phyloP scores from a whole-genome alignment of 306 rosid species.

The Mimosa bimucronata region DNA sequence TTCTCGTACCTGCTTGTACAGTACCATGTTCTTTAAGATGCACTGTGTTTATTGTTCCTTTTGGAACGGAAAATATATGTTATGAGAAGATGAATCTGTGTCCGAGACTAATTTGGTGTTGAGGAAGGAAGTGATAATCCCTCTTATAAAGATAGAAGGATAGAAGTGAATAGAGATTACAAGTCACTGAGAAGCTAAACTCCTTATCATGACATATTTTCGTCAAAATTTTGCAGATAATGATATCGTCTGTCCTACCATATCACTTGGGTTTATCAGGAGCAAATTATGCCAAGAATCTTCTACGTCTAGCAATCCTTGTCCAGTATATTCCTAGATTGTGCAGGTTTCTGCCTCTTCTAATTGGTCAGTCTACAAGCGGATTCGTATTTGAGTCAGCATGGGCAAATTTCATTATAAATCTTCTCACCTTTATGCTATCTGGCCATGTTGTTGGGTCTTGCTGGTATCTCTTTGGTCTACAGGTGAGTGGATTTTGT shows the following conservation, averaged over 20 bases:
- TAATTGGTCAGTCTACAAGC: conserved; percentile 68
- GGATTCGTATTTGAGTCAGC: conserved; percentile 87
- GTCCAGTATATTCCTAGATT: conserved; percentile 78
- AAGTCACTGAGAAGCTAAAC: not conserved
- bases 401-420: conserved; percentile 75
- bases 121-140: conserved; percentile 9
- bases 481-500: conserved; percentile 57
- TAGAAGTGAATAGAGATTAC: not conserved
- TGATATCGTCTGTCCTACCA: conserved; percentile 56
- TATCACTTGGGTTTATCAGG: conserved; percentile 57
- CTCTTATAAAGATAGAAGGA: not conserved
- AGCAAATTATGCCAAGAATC: conserved; percentile 79
- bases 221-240: conserved; percentile 58
- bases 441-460: conserved; percentile 83
- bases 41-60: not conserved
- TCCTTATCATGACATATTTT: conserved; percentile 2
- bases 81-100: not conserved
- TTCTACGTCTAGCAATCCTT: conserved; percentile 62
- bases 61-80: not conserved
- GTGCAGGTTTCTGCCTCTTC: conserved; percentile 66
- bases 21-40: conserved; percentile 6
- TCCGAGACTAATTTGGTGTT: not conserved
- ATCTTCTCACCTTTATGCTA: conserved; percentile 73
- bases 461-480: conserved; percentile 82
- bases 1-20: not conserved